These are phyloP conservation scores for Coemansia nantahalensis DNA, from an alignment of 192 early-diverging fungal genomes.

Conservation along the genomic window DNA sequence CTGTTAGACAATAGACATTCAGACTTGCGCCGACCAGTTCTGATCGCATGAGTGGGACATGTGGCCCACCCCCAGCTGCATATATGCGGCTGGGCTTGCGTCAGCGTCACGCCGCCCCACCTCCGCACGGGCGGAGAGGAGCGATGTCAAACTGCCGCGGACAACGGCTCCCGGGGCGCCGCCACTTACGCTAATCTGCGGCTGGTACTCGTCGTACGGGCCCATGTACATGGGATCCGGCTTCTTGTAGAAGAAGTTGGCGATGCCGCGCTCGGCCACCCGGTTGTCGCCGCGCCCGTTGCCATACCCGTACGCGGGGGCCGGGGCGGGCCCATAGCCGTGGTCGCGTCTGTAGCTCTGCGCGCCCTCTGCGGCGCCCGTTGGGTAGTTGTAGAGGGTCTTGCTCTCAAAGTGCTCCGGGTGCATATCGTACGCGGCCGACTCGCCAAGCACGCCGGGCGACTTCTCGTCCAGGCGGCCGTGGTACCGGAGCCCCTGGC, in stretches of 20 bases:
- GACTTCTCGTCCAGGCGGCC: slow-evolving; percentile 10
- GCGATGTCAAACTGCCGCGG: no score
- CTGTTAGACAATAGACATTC: no score
- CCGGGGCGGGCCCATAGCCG: not conserved
- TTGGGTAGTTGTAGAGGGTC: slow-evolving; percentile 5
- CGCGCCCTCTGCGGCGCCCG: slow-evolving; percentile 1
- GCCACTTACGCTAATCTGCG: slow-evolving; percentile 40
- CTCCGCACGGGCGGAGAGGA: no score
- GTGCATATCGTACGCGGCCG: slow-evolving; percentile 19
- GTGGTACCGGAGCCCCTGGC: not conserved
- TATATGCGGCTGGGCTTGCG: no score
- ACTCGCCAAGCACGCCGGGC: slow-evolving; percentile 11
- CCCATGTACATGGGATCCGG: slow-evolving; percentile 33
- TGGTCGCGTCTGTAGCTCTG: not conserved
- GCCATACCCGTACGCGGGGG: not conserved
- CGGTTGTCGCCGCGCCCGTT: not conserved
- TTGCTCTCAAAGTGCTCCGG: slow-evolving; percentile 3
- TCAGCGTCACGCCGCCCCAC: no score
- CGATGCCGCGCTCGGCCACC: slow-evolving; percentile 11
- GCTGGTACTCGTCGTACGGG: slow-evolving; percentile 39
- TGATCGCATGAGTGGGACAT: not conserved
- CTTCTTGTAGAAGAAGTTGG: slow-evolving; percentile 45
- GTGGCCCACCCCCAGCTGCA: not conserved
- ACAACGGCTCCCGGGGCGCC: no score
- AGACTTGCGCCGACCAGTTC: no score